Evolutionary conservation across 139 green algal species (phyloP), one percentile per base, ranked within the genome.

Genomic region (Ettlia oleoabundans): DNA sequence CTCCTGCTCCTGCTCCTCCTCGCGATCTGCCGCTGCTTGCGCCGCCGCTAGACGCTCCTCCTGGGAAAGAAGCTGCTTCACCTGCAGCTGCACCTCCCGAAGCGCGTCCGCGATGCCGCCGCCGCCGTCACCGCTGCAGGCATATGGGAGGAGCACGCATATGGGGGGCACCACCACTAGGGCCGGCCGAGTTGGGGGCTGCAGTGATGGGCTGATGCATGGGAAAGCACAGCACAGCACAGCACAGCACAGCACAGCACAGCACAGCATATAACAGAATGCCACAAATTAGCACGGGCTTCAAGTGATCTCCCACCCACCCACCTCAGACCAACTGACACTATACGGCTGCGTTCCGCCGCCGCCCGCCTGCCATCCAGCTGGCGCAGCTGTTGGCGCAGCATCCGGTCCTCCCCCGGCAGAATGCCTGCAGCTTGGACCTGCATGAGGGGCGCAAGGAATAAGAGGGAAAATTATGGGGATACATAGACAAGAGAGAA

Each of bases 381-480:
- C 58, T 81, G 79, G 2, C 85, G 81, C 61, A 94, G 81, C 33
- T 41, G 47, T 21, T 21, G 62, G 33, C 86, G 75, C 69, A 94
- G 81, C 8, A 19, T 9, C 24, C 58, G n/a, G 22, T 94, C 91
- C 82, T 94, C 91, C 10, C 87, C 91, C 33, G 70, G 40, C 32
- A 72, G 38, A 19, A 91, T 35, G 4, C 51, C 78, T 0, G 63
- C 62, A 1, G 68, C 71, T 15, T 41, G 37, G n/a, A n/a, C n/a
- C n/a, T n/a, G n/a, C n/a, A n/a, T n/a, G n/a, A n/a, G n/a, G n/a
- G n/a, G n/a, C n/a, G n/a, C n/a, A n/a, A n/a, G n/a, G n/a, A n/a
- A n/a, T n/a, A n/a, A n/a, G n/a, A n/a, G n/a, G n/a, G n/a, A n/a
- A n/a, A n/a, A n/a, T n/a, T n/a, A n/a, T n/a, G n/a, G n/a, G n/a